Conservation (phyloP, 371 early-diverging fungal species). For the Blastocladiella emersonii region DNA sequence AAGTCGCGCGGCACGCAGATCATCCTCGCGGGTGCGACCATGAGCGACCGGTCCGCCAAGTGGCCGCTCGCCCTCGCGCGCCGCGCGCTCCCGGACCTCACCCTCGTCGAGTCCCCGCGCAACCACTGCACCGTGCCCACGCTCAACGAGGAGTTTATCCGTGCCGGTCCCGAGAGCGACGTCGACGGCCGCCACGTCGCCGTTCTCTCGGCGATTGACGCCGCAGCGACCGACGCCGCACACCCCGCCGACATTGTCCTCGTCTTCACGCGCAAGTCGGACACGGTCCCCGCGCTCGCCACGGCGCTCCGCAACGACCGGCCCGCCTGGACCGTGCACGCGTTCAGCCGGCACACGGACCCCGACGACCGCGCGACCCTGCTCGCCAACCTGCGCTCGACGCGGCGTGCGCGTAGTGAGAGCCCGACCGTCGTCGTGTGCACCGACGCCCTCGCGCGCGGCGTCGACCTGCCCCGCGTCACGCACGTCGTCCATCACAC, state of each 20-base stretch:
- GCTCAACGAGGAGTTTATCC: neutral
- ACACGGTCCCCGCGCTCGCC: neutral
- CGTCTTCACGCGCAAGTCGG: neutral
- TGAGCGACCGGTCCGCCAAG: neutral
- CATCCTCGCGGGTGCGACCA: neutral
- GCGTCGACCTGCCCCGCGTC: constrained; percentile 95
- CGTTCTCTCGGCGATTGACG: neutral
- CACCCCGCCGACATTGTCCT: neutral
- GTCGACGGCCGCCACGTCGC: neutral
- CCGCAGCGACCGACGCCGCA: neutral
- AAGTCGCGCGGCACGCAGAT: neutral
- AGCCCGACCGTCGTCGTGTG: constrained; percentile 59
- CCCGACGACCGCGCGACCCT: neutral
- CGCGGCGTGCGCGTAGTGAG: neutral
- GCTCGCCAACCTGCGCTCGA: neutral
- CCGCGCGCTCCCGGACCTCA: neutral
- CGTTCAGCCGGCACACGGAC: neutral
- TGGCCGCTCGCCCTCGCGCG: neutral
- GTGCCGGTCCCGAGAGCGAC: neutral
- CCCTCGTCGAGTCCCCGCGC: neutral
- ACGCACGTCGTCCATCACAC: constrained; percentile 96
- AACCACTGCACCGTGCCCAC: neutral
- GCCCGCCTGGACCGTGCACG: neutral
- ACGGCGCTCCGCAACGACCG: neutral
- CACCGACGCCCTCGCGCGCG: constrained; percentile 93